Base-by-base conservation (phyloP, 768 basidiomycete genomes). In the Mycena kentingensis region DNA sequence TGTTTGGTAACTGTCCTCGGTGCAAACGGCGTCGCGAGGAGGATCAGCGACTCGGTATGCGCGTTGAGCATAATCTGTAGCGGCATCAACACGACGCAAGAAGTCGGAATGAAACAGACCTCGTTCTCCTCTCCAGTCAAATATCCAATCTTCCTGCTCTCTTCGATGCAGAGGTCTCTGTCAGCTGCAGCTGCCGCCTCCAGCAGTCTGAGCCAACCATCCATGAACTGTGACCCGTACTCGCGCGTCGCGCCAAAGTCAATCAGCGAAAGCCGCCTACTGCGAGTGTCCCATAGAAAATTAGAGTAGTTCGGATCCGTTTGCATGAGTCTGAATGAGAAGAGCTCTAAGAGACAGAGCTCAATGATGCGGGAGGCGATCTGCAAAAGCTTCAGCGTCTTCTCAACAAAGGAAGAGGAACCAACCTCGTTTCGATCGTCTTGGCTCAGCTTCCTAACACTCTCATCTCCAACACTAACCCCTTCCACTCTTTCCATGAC, bases 261-360 rank as follows among this genome's bases (percentile, higher is more conserved):
- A 46, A 99, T 89, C 22, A 99, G 73, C 59, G 90, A 90, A 31
- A 87, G 89, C 77, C 85, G 81, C 36, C 79, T 76, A 1, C 83
- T 84, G 3, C 72, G 53, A 0, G 76, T 61, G 67, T 94, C 88
- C 85, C 90, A 98, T 21, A 99, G 74, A 73, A 99, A 98, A 68
- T 98, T 98, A 8, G 92, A 90, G 90, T 92, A 98, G 63, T 99
- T 98, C 3, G 97, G 97, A 66, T 99, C 96, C 0, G 96, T 99
- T 68, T 98, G 97, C 97, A 99, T 98, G 36, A 88, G 69, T 26
- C 90, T 76, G 73, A 97, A 96, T 54, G 85, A 77, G 67, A 98
- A 97, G 6, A 99, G 80, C 66, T 98, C 97, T 52, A 80, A 83
- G 34, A 99, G 73, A 65, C 93, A 98, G 6, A 99, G 77, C 39